Evolutionary conservation across 2,329 filamentous ascomycete genomes (phyloP).

Genomic region (Lachnellula cervina): DNA sequence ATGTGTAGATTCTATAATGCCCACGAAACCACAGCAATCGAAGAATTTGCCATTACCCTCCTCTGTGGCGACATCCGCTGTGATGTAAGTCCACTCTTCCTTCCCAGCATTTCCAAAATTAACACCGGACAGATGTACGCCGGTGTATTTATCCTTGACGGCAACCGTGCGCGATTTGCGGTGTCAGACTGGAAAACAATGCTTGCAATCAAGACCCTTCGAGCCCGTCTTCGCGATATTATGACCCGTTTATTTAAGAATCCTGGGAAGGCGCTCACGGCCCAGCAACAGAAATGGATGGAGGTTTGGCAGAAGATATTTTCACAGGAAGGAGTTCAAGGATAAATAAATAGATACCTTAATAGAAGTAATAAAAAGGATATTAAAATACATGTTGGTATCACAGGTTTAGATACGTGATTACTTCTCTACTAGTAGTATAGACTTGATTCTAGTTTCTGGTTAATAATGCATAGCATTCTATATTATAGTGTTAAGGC

Average conservation of each 20-base stretch:
- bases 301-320: slow-evolving; percentile 71
- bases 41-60: slow-evolving; percentile 77
- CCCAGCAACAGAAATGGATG: slow-evolving; percentile 68
- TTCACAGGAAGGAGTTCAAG: slow-evolving; percentile 35
- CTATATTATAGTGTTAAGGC: too few relatives aligned
- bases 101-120: slow-evolving; percentile 8
- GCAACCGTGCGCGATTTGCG: slow-evolving; percentile 78
- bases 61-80: slow-evolving; percentile 86
- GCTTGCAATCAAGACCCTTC: slow-evolving; percentile 80
- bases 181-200: slow-evolving; percentile 86
- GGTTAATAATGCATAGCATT: too few relatives aligned
- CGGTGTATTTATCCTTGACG: slow-evolving; percentile 81
- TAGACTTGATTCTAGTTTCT: too few relatives aligned
- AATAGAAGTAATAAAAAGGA: too few relatives aligned
- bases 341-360: slow-evolving; percentile 17
- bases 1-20: slow-evolving; percentile 71
- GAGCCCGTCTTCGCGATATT: slow-evolving; percentile 69
- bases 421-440: too few relatives aligned
- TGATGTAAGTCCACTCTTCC: slow-evolving; percentile 50
- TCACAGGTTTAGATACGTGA: too few relatives aligned
- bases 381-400: too few relatives aligned
- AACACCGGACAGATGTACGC: slow-evolving; percentile 63
- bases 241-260: slow-evolving; percentile 66
- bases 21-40: slow-evolving; percentile 76
- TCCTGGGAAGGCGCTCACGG: slow-evolving; percentile 56